Evolutionary conservation across 2,329 filamentous ascomycete genomes (phyloP).

Genomic region (Arthroderma uncinatum): DNA sequence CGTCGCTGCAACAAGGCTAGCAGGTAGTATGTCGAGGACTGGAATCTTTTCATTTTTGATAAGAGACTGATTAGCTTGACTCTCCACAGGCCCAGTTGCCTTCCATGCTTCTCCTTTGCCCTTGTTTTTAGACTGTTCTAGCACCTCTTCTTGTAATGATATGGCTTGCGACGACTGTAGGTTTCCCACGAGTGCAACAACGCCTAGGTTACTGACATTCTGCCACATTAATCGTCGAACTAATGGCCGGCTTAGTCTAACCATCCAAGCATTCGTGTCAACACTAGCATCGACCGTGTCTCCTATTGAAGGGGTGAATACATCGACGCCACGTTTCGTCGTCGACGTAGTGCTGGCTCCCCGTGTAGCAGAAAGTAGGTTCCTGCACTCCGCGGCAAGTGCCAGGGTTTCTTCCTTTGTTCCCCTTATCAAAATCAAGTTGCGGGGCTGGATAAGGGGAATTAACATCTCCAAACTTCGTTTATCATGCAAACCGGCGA

Average conservation of each 20-base stretch:
- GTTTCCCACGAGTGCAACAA: conserved; percentile 81
- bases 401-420: conserved; percentile 64
- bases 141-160: conserved; percentile 25
- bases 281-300: conserved; percentile 76
- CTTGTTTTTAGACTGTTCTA: conserved; percentile 40
- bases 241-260: conserved; percentile 75
- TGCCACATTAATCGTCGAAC: conserved; percentile 90
- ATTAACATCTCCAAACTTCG: conserved; percentile 90
- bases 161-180: conserved; percentile 42
- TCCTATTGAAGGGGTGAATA: conserved; percentile 73
- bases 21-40: conserved; percentile 49
- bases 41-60: conserved; percentile 32
- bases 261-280: conserved; percentile 93
- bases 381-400: conserved; percentile 69
- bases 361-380: conserved; percentile 44
- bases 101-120: conserved; percentile 37
- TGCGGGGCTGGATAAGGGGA: conserved; percentile 83
- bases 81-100: conserved; percentile 18
- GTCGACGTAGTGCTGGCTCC: conserved; percentile 13
- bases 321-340: conserved; percentile 42
- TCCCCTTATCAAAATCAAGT: conserved; percentile 84
- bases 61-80: conserved; percentile 16
- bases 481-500: conserved; percentile 83
- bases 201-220: conserved; percentile 75
- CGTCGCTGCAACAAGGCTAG: conserved; percentile 57